Base-by-base conservation (phyloP, 2,329 filamentous ascomycete genomes). In the Juglanconis sp. region DNA sequence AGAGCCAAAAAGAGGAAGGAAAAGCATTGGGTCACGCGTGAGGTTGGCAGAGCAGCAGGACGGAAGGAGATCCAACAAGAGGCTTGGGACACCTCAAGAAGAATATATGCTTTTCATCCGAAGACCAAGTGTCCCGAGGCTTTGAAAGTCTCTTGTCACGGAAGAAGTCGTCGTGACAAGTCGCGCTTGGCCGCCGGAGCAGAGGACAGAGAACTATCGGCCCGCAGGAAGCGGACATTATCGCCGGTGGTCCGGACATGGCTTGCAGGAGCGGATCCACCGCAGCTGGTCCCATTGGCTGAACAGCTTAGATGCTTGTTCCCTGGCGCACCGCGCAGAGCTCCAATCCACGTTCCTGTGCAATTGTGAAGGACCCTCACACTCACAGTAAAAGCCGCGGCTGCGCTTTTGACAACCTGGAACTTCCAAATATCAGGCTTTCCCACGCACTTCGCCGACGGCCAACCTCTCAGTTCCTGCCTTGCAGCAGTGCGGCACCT, bases 331-430 rank as follows among this genome's bases (percentile, higher is more conserved):
- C 30, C 8, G 13, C 7, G 7, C 31, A 13, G 40, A 30, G 53
- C 30, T 46, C 40, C 53, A 34, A 40, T 40, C 5, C 53, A 56
- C 31, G 53, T 15, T n/a, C 40, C n/a, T 15, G n/a, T 38, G 35
- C 35, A 11, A 7, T 11, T 38, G 11, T 7, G 11, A 38, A 38
- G 35, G 35, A 38, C 35, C 42, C n/a, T 35, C 13, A 24, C 32
- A 40, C 31, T 38, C 30, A 40, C 31, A 34, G 40, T 56, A 36
- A 48, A 56, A 56, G 44, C 53, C 53, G 53, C 53, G 53, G 53
- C 53, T 51, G 46, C 13, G 52, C 15, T 56, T 36, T 56, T 56
- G 53, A 48, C 32, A 42, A 34, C 35, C 51, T 53, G 31, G 52
- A 55, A 31, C 11, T 48, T 24, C 42, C 13, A 13, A 47, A 30